Evolutionary conservation across 2,329 filamentous ascomycete genomes (phyloP).

Genomic region (Arthroderma sp.): DNA sequence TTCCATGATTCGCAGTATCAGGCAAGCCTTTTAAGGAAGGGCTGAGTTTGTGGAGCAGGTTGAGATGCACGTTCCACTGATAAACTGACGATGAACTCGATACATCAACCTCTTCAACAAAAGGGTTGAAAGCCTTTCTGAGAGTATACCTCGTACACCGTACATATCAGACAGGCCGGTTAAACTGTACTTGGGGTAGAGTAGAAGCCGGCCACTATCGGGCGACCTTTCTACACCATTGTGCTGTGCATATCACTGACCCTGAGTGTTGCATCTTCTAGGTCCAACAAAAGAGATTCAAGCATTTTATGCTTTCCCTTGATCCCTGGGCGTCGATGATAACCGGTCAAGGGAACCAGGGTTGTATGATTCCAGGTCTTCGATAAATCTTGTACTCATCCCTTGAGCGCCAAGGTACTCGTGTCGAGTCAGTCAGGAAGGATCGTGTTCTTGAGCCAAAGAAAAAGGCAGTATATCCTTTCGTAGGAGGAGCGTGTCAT

Average conservation of each 20-base stretch:
- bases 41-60: neutral
- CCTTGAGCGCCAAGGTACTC: neutral
- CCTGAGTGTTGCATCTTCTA: neutral
- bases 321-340: conserved; percentile 4
- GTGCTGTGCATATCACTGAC: neutral
- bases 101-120: neutral
- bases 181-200: neutral
- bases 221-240: neutral
- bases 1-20: neutral
- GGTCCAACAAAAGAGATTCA: neutral
- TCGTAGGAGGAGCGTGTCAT: neutral
- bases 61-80: neutral
- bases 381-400: neutral
- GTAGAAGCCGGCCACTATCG: neutral
- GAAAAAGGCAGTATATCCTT: neutral
- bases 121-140: too few relatives aligned
- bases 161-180: neutral
- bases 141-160: too few relatives aligned
- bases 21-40: neutral
- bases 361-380: neutral
- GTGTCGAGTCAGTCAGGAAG: neutral
- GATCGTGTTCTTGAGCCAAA: neutral
- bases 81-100: neutral
- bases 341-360: neutral
- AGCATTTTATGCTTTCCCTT: conserved; percentile 4